Base-by-base conservation (phyloP, 345 rosid genomes). In the Balakata baccata region DNA sequence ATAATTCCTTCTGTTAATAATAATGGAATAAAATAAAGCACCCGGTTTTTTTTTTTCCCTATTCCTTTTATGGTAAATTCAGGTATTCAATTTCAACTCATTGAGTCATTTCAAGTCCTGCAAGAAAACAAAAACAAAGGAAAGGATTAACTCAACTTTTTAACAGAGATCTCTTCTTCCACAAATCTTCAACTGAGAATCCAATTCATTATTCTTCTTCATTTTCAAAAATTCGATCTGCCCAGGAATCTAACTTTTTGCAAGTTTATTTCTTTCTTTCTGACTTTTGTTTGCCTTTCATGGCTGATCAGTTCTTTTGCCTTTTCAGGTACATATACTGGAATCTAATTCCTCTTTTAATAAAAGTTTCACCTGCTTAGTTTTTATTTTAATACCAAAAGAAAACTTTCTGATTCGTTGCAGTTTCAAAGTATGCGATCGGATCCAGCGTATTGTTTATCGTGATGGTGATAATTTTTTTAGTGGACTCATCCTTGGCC, bases 361-460 rank as follows among this genome's bases (percentile, higher is more conserved):
- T 2, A 64, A 50, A 52, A 23, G 25, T 22, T 61, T 46, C 7
- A 43, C 47, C 6, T 10, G 10, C 47, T 29, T 43, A 41, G 20
- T 51, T 22, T 39, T 2, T 69, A 6, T 0, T 43, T 43, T 53
- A 56, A 56, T 4, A n/a, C n/a, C 7, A 23, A 5, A 37, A 23
- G 20, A 29, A 37, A 6, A 1, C 2, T 10, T 10, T 60, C 64
- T 8, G 51, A 50, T 69, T 71, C 11, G 68, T 43, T 81, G 77
- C 78, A 46, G 80, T 73, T 82, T 53, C 38, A 39, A 80, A 12
- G 49, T 16, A 41, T 76, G 77, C 65, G 66, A 74, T 68, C 47
- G 84, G 85, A 81, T 81, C 79, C 81, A 45, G 78, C 50, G 73
- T 79, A 78, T 72, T 70, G 63, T 62, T 62, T 70, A 68, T 75